Conservation (phyloP, 371 early-diverging fungal genomes). For the Mucor ambiguus region DNA sequence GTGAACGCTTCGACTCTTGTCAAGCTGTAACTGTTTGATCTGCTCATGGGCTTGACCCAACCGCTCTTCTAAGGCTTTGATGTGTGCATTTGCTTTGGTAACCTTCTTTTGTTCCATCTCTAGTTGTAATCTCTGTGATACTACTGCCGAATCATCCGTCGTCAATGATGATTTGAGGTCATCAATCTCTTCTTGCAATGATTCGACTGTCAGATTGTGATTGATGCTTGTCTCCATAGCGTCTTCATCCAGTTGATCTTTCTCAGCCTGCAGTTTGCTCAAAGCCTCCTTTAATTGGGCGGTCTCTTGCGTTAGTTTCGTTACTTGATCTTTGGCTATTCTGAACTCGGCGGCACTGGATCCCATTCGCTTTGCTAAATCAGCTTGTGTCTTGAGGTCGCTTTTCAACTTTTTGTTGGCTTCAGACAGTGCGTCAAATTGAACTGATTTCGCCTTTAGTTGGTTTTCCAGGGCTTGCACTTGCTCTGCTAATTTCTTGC, state of each 20-base stretch:
- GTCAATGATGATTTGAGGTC: background rate
- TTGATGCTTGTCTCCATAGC: background rate
- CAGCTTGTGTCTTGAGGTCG: background rate
- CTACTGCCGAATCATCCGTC: background rate
- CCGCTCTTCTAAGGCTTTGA: background rate
- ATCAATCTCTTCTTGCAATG: background rate
- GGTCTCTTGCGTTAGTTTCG: background rate
- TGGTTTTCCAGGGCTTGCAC: background rate
- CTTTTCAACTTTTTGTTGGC: background rate
- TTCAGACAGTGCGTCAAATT: background rate
- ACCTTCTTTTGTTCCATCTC: background rate
- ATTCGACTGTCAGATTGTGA: background rate
- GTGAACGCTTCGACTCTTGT: background rate
- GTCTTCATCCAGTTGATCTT: background rate
- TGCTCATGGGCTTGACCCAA: background rate
- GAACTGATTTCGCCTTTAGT: background rate
- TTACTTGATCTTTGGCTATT: background rate
- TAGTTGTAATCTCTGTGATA: background rate
- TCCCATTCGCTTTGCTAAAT: background rate
- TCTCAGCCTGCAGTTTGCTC: background rate
- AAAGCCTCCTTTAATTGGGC: background rate
- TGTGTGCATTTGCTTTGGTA: background rate
- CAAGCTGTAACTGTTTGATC: background rate
- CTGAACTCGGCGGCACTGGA: slow-evolving; percentile 2
- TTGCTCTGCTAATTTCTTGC: background rate